Evolutionary conservation across 768 basidiomycete species (phyloP), one percentile per base, ranked within the genome.

Genomic region (Suillus fuscotomentosus): DNA sequence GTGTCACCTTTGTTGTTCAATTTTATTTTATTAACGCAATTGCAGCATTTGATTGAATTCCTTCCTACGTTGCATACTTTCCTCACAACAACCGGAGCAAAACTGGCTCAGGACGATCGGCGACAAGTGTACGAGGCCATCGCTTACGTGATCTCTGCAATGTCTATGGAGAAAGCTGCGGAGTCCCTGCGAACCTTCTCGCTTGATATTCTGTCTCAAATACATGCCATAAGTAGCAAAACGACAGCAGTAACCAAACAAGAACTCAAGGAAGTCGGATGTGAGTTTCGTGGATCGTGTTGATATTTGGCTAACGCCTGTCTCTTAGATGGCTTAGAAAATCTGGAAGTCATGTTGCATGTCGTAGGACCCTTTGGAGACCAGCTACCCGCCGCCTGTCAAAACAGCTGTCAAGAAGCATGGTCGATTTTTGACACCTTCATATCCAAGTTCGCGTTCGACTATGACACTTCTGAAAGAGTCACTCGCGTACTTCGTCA

Each of bases 41-140:
- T 43, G 24, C 73, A 95, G 89, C 96, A 98, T 76, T 83, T 99
- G 54, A 88, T 95, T 36, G 88, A 95, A 17, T 97, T 95, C 79
- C 79, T 99, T 34, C 92, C 96, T 0, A 94, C 94, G 39, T 82
- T 99, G 15, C 94, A 98, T 76, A 84, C 88, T 0, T 99, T 99
- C 82, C 80, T 97, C 53, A 85, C 83, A 48, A 87, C 90, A 4
- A 88, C 89, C 15, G 95, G 94, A 47, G 73, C 84, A 7, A 94
- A 92, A 72, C 81, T 99, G 48, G 78, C 81, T 13, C 94, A 94
- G 73, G 92, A 95, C 50, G 97, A 99, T 75, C 86, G 88, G 70
- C 85, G 92, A 56, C 92, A 96, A 75, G 90, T 99, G 20, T 95
- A 96, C 70, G 95, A 97, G 73, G 97, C 96, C 15, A 95, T 99